These are phyloP conservation scores for Ceratorhiza oryzae-sativae DNA, from an alignment of 1,284 basidiomycete species.

Conservation along the genomic window DNA sequence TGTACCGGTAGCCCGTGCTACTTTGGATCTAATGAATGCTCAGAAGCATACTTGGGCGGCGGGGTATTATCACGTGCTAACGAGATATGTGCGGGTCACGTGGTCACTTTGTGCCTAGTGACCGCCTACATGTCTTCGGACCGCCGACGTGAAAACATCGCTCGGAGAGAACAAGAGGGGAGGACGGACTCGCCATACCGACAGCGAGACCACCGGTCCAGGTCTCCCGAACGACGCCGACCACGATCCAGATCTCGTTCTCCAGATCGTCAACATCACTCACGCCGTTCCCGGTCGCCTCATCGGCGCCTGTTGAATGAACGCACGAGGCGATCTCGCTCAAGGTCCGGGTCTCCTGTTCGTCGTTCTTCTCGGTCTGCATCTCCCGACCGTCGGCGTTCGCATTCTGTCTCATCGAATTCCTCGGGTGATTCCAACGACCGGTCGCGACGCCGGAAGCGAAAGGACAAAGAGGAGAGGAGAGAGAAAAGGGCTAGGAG, in stretches of 20 bases:
- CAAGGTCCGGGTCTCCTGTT: neutral
- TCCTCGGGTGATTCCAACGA: constrained; percentile 45
- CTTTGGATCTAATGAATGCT: no score
- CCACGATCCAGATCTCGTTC: constrained; percentile 42
- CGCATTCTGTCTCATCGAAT: neutral
- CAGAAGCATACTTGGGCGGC: no score
- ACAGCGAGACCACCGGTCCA: neutral
- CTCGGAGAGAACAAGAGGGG: neutral
- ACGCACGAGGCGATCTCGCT: neutral
- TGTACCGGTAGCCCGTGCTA: no score
- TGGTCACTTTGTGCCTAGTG: no score
- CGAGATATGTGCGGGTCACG: no score
- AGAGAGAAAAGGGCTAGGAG: constrained; percentile 53
- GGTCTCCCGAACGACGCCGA: constrained; percentile 39
- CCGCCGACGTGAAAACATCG: neutral
- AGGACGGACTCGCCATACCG: neutral
- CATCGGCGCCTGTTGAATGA: neutral
- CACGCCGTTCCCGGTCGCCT: constrained; percentile 30
- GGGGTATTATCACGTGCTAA: no score
- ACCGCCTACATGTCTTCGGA: constrained; percentile 12
- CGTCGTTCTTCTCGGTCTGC: constrained; percentile 11
- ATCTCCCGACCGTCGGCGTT: neutral
- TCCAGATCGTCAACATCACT: constrained; percentile 16
- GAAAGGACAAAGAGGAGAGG: constrained; percentile 55
- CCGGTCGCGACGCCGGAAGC: constrained; percentile 54